Percentiles rank a stretch among this genome's conserved stretches.
phyloP scores from a whole-genome alignment of 2,329 filamentous ascomycete genomes.

The Nannizzia gypsea region DNA sequence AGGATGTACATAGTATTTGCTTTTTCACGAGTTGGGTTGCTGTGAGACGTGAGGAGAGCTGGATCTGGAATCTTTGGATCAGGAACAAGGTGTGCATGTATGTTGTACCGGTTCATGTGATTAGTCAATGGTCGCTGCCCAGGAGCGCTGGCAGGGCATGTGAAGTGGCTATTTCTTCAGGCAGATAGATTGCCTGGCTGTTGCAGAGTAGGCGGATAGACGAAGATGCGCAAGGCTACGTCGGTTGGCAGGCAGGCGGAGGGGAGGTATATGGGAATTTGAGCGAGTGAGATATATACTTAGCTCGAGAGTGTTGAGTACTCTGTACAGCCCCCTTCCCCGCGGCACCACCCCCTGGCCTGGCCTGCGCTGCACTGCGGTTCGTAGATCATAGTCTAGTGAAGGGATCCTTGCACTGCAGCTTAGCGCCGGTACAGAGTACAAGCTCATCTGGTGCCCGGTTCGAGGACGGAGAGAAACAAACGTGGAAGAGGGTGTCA shows the following conservation, averaged over 20 bases:
- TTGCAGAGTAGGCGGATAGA: background rate
- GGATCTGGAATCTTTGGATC: slow-evolving; percentile 1
- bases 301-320: background rate
- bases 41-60: background rate
- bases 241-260: background rate
- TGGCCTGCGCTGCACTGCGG: background rate
- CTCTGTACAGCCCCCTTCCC: background rate
- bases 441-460: background rate
- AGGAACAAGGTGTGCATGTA: slow-evolving; percentile 1
- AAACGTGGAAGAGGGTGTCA: background rate
- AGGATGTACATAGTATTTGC: background rate
- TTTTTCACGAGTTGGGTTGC: background rate
- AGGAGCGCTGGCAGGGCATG: background rate
- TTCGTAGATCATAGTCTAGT: background rate
- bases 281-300: background rate
- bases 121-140: background rate
- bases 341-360: no score
- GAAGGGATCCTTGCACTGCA: background rate
- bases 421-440: background rate
- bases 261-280: background rate
- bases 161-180: background rate
- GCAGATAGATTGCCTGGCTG: background rate
- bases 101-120: background rate
- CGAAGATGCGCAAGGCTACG: background rate
- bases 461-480: background rate